Conservation (phyloP, 352 stramenopile genomes). For the Phytophthora brassicae region DNA sequence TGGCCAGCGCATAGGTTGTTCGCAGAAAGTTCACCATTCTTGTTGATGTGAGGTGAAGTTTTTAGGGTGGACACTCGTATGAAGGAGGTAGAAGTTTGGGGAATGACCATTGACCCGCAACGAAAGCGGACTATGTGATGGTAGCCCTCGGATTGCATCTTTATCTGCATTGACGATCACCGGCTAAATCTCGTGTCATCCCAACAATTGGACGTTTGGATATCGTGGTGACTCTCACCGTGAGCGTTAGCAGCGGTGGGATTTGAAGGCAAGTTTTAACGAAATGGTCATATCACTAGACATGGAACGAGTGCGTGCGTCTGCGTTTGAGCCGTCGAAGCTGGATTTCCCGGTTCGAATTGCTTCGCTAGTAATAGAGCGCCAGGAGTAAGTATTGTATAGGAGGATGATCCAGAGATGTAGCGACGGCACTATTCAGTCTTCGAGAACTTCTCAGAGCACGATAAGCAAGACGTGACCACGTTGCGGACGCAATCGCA, state of each 20-base stretch:
- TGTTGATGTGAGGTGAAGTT: not conserved
- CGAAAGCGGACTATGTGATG: not conserved
- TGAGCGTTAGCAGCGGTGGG: not conserved
- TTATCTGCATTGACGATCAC: slow-evolving; percentile 2
- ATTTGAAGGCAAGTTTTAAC: slow-evolving; percentile 13
- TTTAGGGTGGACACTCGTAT: slow-evolving; percentile 23
- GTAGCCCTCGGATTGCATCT: not conserved
- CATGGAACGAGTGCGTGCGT: slow-evolving; percentile 1
- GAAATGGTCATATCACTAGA: not conserved
- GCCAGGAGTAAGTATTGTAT: too few species aligned
- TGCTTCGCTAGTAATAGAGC: too few species aligned
- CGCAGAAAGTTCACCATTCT: slow-evolving; percentile 41
- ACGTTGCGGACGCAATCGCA: too few species aligned
- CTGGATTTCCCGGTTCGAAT: slow-evolving; percentile 22
- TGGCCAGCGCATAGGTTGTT: slow-evolving; percentile 29
- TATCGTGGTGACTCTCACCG: slow-evolving; percentile 22
- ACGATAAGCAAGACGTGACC: too few species aligned
- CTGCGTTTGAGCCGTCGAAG: not conserved
- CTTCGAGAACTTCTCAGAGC: too few species aligned
- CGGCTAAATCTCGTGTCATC: slow-evolving; percentile 19
- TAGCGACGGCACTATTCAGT: too few species aligned
- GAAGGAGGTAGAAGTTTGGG: slow-evolving; percentile 28
- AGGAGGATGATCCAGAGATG: too few species aligned
- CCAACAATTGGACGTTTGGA: slow-evolving; percentile 19
- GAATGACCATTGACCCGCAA: slow-evolving; percentile 18